Conservation (phyloP, 441 rosid species). For the Pelargonium myrrhifolium region DNA sequence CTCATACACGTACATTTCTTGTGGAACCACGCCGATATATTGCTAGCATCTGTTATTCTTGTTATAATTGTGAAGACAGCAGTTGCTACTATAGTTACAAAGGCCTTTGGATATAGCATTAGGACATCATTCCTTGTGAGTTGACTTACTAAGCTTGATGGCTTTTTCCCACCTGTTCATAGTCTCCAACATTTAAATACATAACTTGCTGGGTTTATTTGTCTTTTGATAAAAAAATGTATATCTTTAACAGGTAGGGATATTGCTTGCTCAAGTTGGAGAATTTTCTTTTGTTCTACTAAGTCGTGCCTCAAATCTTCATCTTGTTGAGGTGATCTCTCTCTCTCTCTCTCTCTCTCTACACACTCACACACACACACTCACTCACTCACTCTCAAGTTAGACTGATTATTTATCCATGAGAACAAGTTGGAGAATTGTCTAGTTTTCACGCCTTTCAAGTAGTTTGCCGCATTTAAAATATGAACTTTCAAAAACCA, state of each 20-base stretch:
- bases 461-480: too few relatives aligned
- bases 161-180: not conserved
- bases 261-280: conserved; percentile 95
- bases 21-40: conserved; percentile 95
- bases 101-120: conserved; percentile 72
- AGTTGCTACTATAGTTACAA: conserved; percentile 56
- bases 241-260: conserved; percentile 54
- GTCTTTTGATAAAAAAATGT: not conserved
- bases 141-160: conserved; percentile 15
- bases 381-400: not conserved
- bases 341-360: conserved; percentile 13
- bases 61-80: conserved; percentile 85
- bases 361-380: too few relatives aligned
- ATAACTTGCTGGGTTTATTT: not conserved
- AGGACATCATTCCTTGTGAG: conserved; percentile 87
- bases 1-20: conserved; percentile 91
- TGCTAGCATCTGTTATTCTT: conserved; percentile 88
- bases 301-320: conserved; percentile 91
- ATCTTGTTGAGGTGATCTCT: conserved; percentile 66
- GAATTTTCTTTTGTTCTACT: conserved; percentile 93
- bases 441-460: too few relatives aligned
- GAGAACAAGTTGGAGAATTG: not conserved
- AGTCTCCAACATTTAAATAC: not conserved
- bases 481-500: too few relatives aligned
- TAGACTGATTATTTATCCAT: not conserved